phyloP scores from a whole-genome alignment of 2,329 filamentous ascomycete species.

The Fulvia fulva region DNA sequence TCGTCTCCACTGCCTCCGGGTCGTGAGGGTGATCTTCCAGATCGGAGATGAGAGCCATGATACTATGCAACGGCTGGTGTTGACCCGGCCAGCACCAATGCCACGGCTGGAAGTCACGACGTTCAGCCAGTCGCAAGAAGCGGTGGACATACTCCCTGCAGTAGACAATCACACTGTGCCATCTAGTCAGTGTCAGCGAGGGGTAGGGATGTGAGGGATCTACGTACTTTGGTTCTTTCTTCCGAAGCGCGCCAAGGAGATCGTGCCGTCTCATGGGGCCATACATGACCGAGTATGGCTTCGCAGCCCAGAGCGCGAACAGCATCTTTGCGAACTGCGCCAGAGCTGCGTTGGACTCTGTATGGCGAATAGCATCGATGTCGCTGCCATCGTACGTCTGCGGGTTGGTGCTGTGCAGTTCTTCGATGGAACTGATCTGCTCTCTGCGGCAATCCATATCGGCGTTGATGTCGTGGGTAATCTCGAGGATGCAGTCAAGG shows the following conservation, averaged over 20 bases:
- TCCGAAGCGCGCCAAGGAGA: conserved; percentile 13
- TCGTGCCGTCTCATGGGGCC: conserved; percentile 20
- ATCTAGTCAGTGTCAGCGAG: conserved; percentile 10
- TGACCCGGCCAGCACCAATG: conserved; percentile 25
- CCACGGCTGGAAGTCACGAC: conserved; percentile 24
- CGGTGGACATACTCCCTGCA: conserved; percentile 22
- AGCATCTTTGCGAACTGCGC: conserved; percentile 20
- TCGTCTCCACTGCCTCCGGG: conserved; percentile 17
- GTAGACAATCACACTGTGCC: conserved; percentile 18
- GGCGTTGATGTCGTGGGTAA: conserved; percentile 15
- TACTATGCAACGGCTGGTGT: conserved; percentile 26
- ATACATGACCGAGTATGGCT: conserved; percentile 25
- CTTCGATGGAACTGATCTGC: conserved; percentile 17
- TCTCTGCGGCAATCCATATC: conserved; percentile 18
- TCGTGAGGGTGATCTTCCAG: conserved; percentile 22
- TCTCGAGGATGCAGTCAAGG: conserved; percentile 19
- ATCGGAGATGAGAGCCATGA: conserved; percentile 25
- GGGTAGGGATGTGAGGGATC: neutral
- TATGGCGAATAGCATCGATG: conserved; percentile 17
- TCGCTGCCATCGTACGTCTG: conserved; percentile 18
- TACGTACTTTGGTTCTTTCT: conserved; percentile 21
- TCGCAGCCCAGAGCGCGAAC: conserved; percentile 22
- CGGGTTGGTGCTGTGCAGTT: conserved; percentile 6
- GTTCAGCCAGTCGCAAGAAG: conserved; percentile 20
- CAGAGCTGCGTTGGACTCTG: conserved; percentile 19